Percentiles rank a stretch among this genome's conserved stretches.
phyloP scores from a whole-genome alignment of 1,284 basidiomycete species.

The Sphagnurus paluster region DNA sequence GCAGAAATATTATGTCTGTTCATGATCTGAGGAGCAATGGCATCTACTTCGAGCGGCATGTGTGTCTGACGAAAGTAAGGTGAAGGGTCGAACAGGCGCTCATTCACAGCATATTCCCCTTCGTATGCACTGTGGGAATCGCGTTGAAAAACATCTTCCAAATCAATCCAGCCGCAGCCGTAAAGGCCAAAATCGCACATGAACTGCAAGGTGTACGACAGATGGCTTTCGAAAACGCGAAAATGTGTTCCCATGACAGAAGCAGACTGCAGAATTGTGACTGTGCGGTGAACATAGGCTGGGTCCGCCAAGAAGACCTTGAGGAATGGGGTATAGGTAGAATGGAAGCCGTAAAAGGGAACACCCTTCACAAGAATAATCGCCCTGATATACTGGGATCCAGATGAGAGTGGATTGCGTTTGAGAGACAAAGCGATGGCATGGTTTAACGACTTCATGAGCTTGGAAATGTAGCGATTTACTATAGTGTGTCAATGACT shows the following conservation, averaged over 20 bases:
- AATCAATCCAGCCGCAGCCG: conserved; percentile 89
- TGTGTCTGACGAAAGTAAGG: conserved; percentile 68
- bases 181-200: conserved; percentile 95
- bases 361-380: conserved; percentile 92
- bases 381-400: conserved; percentile 63
- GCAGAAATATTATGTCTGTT: conserved; percentile 76
- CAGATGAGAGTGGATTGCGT: conserved; percentile 55
- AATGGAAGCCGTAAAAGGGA: conserved; percentile 94
- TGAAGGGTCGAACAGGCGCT: conserved; percentile 40
- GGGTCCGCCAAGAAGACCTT: conserved; percentile 86
- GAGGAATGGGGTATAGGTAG: conserved; percentile 85
- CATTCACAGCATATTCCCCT: conserved; percentile 18
- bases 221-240: conserved; percentile 86
- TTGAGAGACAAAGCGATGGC: conserved; percentile 75
- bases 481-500: conserved; percentile 42
- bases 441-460: conserved; percentile 75
- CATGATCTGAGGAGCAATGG: conserved; percentile 79
- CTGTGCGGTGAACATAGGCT: conserved; percentile 62
- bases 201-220: conserved; percentile 90
- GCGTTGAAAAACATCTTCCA: conserved; percentile 60
- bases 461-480: conserved; percentile 61
- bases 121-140: conserved; percentile 38
- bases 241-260: conserved; percentile 79
- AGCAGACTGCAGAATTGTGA: conserved; percentile 78
- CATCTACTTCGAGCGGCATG: conserved; percentile 85